Base-by-base conservation (phyloP, 805 yeast species). In the Monosporozyma unispora region DNA sequence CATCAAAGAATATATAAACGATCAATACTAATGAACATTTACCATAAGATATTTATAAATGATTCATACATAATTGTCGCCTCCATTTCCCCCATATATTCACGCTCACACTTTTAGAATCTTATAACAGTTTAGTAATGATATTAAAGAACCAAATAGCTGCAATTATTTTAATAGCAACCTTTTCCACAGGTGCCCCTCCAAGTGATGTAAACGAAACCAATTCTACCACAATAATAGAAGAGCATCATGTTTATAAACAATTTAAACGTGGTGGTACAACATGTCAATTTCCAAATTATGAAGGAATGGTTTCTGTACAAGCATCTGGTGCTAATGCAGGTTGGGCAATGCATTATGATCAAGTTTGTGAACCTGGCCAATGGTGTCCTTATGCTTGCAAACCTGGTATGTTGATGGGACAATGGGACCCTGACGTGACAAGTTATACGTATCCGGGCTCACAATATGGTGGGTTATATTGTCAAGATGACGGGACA, bases 311-410 rank as follows among this genome's bases (percentile, higher is more conserved):
- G 58, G 91, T 88, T 16, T 70, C 81, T 2, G 83, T 87, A 46
- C 81, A 87, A 47, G 70, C 74, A 7, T 63, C 64, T 33, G 76
- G 80, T 27, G 56, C 64, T 16, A 84, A 84, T 58, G 89, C 75
- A 46, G 96, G 96, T 22, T 89, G 96, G 96, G 96, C 96, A 46
- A 74, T 85, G 77, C 77, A 81, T 56, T 80, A 79, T 46, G 93
- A 85, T 65, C 84, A 81, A 59, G 59, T 72, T 35, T 88, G 96
- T 67, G 65, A 80, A 3, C 73, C 83, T 23, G 95, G 93, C n/a
- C 69, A 73, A 28, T 89, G 81, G 77, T 88, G 96, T 67, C 96
- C 95, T 28, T 89, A 84, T 66, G 96, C 96, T 16, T 88, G 96
- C 64, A 81, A 88, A 16, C 85, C 96, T 39, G 96, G 96, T 51